Base-by-base conservation (phyloP, 257 asterid genomes). In the Solanum chmielewskii region DNA sequence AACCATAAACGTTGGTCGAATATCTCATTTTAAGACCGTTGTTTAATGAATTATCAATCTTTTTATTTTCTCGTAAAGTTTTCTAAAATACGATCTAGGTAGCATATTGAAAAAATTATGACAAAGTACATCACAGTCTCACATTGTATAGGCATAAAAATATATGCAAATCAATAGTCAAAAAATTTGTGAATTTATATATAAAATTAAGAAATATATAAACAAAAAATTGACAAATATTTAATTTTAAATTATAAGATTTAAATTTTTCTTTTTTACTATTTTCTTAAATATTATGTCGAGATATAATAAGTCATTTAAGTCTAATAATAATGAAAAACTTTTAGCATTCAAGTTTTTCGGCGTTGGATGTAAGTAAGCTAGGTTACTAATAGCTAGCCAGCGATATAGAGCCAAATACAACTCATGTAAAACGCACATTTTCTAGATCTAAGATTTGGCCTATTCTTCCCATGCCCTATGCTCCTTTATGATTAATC, bases 251-350 rank as follows among this genome's bases (percentile, higher is more conserved):
- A 0, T 9, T 2, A 49, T 5, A 47, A 47, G 6, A 4, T 47
- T 47, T 11, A 47, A 47, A 1, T 0, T 1, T 14, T 0, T 47
- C 0, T 31, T 16, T 6, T 49, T 52, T 52, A 41, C 11, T 52
- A 52, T 1, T 18, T 52, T 16, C 1, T 6, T 16, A 52, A 52
- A 52, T 0, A 0, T 2, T 6, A 52, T 52, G 1, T 6, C 10
- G 20, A 16, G 3, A 16, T 1, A 52, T 2, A 52, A 52, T 16
- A 52, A 8, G 0, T 42, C 1, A 42, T 42, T 42, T 3, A 42
- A 42, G 11, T 9, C 7, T 16, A 52, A 52, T 52, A 77, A 77
- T 78, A 27, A 78, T 78, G 66, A 78, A 6, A 78, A 78, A 29
- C 42, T 27, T 52, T 78, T 42, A 15, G 6, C 84, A 78, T 78